phyloP scores from a whole-genome alignment of 139 green algal genomes.

The Spirogloea muscicola region DNA sequence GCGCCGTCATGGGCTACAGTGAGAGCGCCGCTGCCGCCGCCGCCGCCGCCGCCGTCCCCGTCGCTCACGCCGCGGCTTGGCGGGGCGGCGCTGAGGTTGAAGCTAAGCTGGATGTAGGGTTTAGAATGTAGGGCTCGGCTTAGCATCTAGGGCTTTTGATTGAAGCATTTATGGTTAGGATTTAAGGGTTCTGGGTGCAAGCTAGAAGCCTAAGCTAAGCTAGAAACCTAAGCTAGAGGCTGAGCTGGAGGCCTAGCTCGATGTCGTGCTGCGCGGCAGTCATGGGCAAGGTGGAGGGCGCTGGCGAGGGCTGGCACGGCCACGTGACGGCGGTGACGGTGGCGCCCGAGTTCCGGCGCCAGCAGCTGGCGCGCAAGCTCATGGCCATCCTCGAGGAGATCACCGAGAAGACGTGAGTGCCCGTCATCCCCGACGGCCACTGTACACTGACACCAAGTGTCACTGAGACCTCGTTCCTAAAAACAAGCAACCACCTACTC shows the following conservation, averaged over 20 bases:
- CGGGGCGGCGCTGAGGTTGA: no score
- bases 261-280: slow-evolving; percentile 44
- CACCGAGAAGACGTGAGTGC: slow-evolving; percentile 11
- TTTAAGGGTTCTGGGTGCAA: neutral
- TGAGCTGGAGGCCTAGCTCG: neutral
- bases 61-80: neutral
- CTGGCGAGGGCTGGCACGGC: slow-evolving; percentile 81
- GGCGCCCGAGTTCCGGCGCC: slow-evolving; percentile 52
- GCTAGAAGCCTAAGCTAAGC: neutral
- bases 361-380: slow-evolving; percentile 79
- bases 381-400: slow-evolving; percentile 86
- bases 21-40: neutral
- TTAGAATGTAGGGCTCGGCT: no score
- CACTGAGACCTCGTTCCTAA: no score
- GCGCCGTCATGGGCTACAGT: slow-evolving; percentile 83
- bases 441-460: no score
- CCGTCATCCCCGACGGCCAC: neutral
- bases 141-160: neutral
- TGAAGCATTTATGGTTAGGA: neutral
- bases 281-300: slow-evolving; percentile 89
- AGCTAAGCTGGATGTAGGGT: no score
- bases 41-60: neutral
- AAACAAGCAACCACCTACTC: no score
- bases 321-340: slow-evolving; percentile 83
- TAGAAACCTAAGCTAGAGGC: neutral